Conservation (phyloP, 2,329 filamentous ascomycete species). For the Venturia oleaginea region DNA sequence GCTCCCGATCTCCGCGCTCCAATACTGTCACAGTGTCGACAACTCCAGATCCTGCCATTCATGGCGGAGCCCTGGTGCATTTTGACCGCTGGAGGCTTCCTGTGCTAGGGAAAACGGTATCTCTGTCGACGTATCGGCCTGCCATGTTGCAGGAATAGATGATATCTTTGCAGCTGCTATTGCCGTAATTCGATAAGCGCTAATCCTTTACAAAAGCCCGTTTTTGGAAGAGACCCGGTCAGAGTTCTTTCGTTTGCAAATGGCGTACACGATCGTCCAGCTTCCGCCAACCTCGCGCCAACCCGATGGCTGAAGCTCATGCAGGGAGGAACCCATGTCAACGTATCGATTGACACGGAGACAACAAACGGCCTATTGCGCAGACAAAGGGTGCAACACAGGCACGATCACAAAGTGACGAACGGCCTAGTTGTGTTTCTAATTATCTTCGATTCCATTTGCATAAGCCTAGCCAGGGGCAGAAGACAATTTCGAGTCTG, state of each 20-base stretch:
- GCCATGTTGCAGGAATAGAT: background rate
- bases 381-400: conserved; percentile 3
- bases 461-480: conserved; percentile 4
- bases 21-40: background rate
- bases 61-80: background rate
- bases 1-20: conserved; percentile 3
- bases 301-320: conserved; percentile 5
- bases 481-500: conserved; percentile 6
- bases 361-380: background rate
- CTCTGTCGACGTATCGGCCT: background rate
- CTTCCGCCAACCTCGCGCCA: conserved; percentile 7
- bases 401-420: conserved; percentile 7
- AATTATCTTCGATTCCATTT: conserved; percentile 3
- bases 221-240: conserved; percentile 2
- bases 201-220: background rate
- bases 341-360: background rate
- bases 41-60: background rate
- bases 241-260: background rate
- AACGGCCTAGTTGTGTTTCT: background rate
- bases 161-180: background rate
- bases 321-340: conserved; percentile 2
- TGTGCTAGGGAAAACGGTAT: background rate
- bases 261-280: conserved; percentile 1
- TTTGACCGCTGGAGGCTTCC: background rate
- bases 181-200: background rate